Percentiles rank a stretch among this genome's conserved stretches.
Conservation (phyloP, 1,139 yeast species). For the Suhomyces atakaporum region DNA sequence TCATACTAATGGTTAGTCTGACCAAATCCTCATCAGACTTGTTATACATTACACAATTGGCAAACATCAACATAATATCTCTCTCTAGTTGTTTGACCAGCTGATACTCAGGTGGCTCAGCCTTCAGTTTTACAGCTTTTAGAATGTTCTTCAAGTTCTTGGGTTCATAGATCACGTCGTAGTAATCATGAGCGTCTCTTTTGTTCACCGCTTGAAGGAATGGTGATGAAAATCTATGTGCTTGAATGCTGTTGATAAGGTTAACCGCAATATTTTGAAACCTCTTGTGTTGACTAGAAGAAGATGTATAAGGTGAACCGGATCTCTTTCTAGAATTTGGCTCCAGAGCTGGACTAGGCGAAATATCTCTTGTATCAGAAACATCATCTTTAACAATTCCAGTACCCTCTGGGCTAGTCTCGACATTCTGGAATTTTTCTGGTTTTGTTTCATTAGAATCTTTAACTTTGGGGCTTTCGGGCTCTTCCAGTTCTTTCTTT, state of each 20-base stretch:
- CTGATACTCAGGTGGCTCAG: conserved; percentile 46
- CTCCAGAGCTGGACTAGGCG: no score
- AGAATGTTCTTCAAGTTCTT: conserved; percentile 67
- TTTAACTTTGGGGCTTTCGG: no score
- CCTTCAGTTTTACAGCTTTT: conserved; percentile 52
- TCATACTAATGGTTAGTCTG: conserved; percentile 67
- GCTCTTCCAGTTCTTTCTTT: no score
- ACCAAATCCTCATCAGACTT: conserved; percentile 64
- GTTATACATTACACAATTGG: conserved; percentile 83
- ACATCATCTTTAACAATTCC: not conserved
- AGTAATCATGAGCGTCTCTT: conserved; percentile 70
- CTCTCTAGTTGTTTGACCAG: conserved; percentile 64
- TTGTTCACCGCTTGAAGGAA: conserved; percentile 69
- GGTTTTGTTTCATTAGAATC: no score
- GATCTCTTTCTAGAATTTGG: conserved; percentile 22
- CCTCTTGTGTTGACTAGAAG: conserved; percentile 41
- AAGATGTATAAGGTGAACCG: conserved; percentile 31
- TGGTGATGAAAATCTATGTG: conserved; percentile 74
- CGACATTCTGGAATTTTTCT: no score
- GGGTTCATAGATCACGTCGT: conserved; percentile 61
- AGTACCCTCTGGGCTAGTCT: not conserved
- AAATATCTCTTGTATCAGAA: conserved; percentile 1
- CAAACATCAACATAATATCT: conserved; percentile 74
- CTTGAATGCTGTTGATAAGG: conserved; percentile 62
- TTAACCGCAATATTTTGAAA: conserved; percentile 60